Evolutionary conservation across 441 rosid species (phyloP).

Genomic region (Erysimum pusillum): DNA sequence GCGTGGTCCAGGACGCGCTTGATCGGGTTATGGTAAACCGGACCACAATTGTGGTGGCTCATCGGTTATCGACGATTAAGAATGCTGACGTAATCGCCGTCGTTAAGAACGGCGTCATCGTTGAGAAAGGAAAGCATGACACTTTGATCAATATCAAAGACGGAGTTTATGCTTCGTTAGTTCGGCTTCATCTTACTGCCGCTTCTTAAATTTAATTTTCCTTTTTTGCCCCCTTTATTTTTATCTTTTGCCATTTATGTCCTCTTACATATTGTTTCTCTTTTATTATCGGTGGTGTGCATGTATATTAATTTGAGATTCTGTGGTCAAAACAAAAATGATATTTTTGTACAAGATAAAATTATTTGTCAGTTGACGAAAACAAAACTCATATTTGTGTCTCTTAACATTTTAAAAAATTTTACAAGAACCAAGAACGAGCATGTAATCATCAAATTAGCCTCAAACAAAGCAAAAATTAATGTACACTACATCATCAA

Average conservation of each 20-base stretch:
- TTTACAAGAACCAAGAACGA: too few relatives aligned
- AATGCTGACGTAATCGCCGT: slow-evolving; percentile 75
- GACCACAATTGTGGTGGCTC: slow-evolving; percentile 81
- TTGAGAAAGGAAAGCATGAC: slow-evolving; percentile 82
- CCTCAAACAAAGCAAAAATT: too few relatives aligned
- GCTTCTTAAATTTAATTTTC: slow-evolving; percentile 37
- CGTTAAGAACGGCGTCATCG: slow-evolving; percentile 72
- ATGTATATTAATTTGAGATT: slow-evolving; percentile 4
- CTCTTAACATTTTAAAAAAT: too few relatives aligned
- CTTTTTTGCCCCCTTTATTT: background rate
- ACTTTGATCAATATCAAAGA: slow-evolving; percentile 54
- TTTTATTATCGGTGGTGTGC: background rate
- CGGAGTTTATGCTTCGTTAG: slow-evolving; percentile 73
- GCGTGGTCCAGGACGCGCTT: slow-evolving; percentile 75
- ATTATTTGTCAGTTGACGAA: too few relatives aligned
- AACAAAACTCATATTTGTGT: too few relatives aligned
- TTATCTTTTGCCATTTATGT: slow-evolving; percentile 3
- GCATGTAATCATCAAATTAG: too few relatives aligned
- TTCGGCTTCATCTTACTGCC: slow-evolving; percentile 61
- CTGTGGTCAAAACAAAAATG: slow-evolving; percentile 2
- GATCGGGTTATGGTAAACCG: slow-evolving; percentile 67
- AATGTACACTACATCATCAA: too few relatives aligned
- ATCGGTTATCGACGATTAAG: slow-evolving; percentile 67
- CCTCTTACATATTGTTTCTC: background rate
- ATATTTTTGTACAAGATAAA: too few relatives aligned